Conservation (phyloP, 2,329 filamentous ascomycete genomes). For the Sclerotinia glacialis region DNA sequence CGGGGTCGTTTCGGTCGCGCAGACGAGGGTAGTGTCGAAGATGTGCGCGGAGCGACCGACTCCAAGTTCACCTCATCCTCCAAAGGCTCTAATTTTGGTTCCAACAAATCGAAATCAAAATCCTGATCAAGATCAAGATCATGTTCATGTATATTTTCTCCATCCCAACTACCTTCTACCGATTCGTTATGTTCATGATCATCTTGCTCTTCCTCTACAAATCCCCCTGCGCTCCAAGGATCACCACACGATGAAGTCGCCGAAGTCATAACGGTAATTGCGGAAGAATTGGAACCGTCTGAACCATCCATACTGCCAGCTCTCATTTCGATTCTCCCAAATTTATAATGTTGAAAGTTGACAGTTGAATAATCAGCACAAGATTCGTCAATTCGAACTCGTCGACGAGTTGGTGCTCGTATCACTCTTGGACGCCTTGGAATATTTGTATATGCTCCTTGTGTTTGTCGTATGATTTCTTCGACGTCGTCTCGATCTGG, state of each 20-base stretch:
- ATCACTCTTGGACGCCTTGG: slow-evolving; percentile 14
- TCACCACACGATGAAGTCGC: slow-evolving; percentile 34
- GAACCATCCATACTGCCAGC: slow-evolving; percentile 36
- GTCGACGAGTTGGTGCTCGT: slow-evolving; percentile 15
- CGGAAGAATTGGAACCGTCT: slow-evolving; percentile 32
- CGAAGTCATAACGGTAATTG: slow-evolving; percentile 35
- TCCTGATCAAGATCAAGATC: slow-evolving; percentile 42
- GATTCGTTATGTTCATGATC: slow-evolving; percentile 2
- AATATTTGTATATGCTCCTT: background rate
- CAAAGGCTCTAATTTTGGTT: slow-evolving; percentile 56
- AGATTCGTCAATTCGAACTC: slow-evolving; percentile 11
- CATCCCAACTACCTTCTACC: slow-evolving; percentile 6
- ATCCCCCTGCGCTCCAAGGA: slow-evolving; percentile 33
- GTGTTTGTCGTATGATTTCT: slow-evolving; percentile 18
- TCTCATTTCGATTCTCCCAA: slow-evolving; percentile 12
- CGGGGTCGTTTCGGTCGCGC: slow-evolving; percentile 59
- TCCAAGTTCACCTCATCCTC: slow-evolving; percentile 54
- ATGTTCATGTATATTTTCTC: background rate
- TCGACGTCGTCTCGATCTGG: slow-evolving; percentile 18
- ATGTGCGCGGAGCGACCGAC: slow-evolving; percentile 43
- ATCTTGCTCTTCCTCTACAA: slow-evolving; percentile 34
- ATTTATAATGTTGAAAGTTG: slow-evolving; percentile 12
- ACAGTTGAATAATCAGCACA: background rate
- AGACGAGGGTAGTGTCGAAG: slow-evolving; percentile 20
- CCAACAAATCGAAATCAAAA: slow-evolving; percentile 41